Base-by-base conservation (phyloP, 169 alveolate genomes). In the Eimeria falciformis region DNA sequence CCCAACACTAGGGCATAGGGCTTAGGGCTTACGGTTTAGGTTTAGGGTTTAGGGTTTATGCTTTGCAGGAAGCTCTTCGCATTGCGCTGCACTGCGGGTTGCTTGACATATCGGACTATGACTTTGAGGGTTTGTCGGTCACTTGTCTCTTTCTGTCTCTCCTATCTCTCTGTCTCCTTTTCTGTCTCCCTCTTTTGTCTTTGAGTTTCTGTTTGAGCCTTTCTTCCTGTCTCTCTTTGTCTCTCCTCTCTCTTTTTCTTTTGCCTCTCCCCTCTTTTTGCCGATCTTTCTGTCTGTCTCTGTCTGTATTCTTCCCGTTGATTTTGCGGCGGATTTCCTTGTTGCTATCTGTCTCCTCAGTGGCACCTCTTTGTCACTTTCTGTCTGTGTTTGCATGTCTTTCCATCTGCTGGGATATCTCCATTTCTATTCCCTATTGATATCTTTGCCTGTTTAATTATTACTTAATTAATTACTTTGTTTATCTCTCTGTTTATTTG, bases 31-130 rank as follows among this genome's bases (percentile, higher is more conserved):
- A 50, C 21, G 33, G 78, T 66, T 66, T 66, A 66, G 78, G 78
- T 66, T 66, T 66, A 66, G 78, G 78, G 78, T 71, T 40, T 71
- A 5, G 21, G 47, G 29, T 71, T 33, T 68, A 47, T 65, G 0
- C 50, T 14, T 14, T 56, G 21, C 17, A 37, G 83, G 83, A 71
- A 29, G 79, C 79, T 29, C 47, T 68, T 68, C 79, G 79, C 12
- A 68, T 68, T 21, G 79, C 27, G 79, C 27, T 68, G 79, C 79
- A 68, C 79, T 68, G 79, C 79, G 79, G 79, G 6, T 37, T 68
- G 79, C 17, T 68, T 6, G 79, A 68, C 3, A 68, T 68, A 33
- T 68, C 79, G 79, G 79, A 68, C 43, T 68, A 23, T 3, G 79
- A 25, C 79, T 25, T 68, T 3, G 79, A 68, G 79, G 79, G 79